Evolutionary conservation across 257 asterid genomes (phyloP).

Genomic region (Scutellaria minor): DNA sequence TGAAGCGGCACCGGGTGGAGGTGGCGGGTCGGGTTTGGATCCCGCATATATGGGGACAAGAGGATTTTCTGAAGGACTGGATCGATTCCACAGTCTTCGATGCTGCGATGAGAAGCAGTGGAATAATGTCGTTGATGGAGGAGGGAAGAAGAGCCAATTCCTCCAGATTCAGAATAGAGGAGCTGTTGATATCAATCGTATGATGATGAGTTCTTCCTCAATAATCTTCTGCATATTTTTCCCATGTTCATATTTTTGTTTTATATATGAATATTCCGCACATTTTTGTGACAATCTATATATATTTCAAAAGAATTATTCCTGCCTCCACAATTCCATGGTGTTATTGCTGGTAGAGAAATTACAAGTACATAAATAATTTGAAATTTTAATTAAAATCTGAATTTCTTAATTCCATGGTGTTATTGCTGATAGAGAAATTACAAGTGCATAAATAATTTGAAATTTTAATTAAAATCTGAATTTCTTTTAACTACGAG

Average conservation of each 20-base stretch:
- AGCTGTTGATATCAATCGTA: slow-evolving; percentile 28
- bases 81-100: slow-evolving; percentile 77
- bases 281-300: neutral
- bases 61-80: slow-evolving; percentile 78
- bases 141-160: slow-evolving; percentile 54
- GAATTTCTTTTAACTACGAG: too few species aligned
- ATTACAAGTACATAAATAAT: too few species aligned
- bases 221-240: neutral
- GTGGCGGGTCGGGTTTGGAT: slow-evolving; percentile 87
- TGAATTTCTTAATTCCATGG: too few species aligned
- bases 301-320: too few species aligned
- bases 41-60: slow-evolving; percentile 91
- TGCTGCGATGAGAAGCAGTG: slow-evolving; percentile 51
- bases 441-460: too few species aligned
- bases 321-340: too few species aligned
- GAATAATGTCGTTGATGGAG: slow-evolving; percentile 61
- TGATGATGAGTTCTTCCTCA: neutral
- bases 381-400: too few species aligned
- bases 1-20: slow-evolving; percentile 79
- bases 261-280: neutral
- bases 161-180: slow-evolving; percentile 48
- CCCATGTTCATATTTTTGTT: neutral
- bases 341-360: too few species aligned
- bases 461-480: too few species aligned
- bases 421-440: too few species aligned